These are phyloP conservation scores for Zea luxurians DNA, from an alignment of 176 grass and related monocot genomes.

Conservation along the genomic window DNA sequence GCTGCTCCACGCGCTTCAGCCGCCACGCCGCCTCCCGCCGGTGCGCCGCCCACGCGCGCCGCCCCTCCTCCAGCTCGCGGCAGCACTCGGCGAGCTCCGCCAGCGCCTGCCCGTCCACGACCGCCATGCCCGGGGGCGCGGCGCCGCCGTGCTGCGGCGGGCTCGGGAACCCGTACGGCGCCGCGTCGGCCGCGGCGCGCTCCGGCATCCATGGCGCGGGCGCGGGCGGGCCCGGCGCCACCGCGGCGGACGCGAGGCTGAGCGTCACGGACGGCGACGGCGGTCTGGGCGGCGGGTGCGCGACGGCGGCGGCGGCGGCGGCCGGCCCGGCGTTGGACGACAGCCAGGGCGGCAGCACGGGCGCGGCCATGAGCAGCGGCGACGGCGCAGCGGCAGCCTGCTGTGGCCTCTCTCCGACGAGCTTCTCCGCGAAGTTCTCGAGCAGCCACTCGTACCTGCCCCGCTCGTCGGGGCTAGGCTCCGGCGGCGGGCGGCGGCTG, in stretches of 20 bases:
- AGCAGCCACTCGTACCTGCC: constrained; percentile 80
- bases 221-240: neutral
- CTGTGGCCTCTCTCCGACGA: constrained; percentile 62
- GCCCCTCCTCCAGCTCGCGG: constrained; percentile 82
- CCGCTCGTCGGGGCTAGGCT: constrained; percentile 58
- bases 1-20: constrained; percentile 84
- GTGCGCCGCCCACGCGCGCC: constrained; percentile 78
- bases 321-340: constrained; percentile 37
- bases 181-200: constrained; percentile 16
- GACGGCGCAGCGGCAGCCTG: neutral
- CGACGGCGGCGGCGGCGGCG: neutral
- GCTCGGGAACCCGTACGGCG: constrained; percentile 39
- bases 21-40: constrained; percentile 85
- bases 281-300: constrained; percentile 4
- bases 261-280: constrained; percentile 58
- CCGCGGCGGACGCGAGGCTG: constrained; percentile 41
- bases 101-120: constrained; percentile 41
- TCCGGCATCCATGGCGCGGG: constrained; percentile 36
- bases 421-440: constrained; percentile 96
- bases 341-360: constrained; percentile 81
- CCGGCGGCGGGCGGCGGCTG: constrained; percentile 37
- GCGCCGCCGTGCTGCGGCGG: neutral
- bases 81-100: constrained; percentile 71
- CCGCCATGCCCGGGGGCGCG: neutral
- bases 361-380: constrained; percentile 68